These are phyloP conservation scores for Staphylotrichum longicolle DNA, from an alignment of 495 filamentous ascomycete species.

Conservation along the genomic window DNA sequence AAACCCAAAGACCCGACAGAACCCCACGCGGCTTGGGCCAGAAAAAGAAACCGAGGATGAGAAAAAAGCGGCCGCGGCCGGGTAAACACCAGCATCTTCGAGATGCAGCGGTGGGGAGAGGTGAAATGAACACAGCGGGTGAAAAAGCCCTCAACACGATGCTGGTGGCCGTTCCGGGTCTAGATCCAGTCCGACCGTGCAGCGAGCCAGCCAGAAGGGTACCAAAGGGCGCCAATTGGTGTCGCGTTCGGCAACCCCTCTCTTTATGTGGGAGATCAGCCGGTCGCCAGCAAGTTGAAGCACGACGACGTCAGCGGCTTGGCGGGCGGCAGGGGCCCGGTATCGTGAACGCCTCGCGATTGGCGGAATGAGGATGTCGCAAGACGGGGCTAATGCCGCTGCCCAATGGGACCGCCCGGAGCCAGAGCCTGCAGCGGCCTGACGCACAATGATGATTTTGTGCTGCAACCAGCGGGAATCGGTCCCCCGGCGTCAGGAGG, in stretches of 20 bases:
- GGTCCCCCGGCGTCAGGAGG: no score
- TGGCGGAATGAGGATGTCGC: conserved; percentile 10
- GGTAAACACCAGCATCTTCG: background rate
- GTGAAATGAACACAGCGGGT: background rate
- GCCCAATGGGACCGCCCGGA: conserved; percentile 11
- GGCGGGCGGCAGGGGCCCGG: conserved; percentile 9
- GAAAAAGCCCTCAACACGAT: conserved; percentile 4
- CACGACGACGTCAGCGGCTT: conserved; percentile 29
- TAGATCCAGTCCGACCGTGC: background rate
- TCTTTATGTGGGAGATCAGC: conserved; percentile 8
- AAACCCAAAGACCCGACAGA: no score
- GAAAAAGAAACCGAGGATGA: no score
- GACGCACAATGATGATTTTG: conserved; percentile 18
- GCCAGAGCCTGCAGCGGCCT: conserved; percentile 9
- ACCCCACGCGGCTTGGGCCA: no score
- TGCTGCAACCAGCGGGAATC: background rate
- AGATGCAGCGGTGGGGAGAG: background rate
- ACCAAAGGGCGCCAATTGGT: background rate
- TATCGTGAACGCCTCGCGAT: conserved; percentile 13
- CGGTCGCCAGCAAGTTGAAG: conserved; percentile 5
- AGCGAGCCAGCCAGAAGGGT: background rate
- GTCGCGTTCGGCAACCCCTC: conserved; percentile 10
- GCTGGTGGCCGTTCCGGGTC: background rate
- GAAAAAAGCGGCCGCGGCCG: background rate
- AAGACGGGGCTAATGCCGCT: background rate